Conservation (phyloP, 345 rosid species). For the Brassica nigra region DNA sequence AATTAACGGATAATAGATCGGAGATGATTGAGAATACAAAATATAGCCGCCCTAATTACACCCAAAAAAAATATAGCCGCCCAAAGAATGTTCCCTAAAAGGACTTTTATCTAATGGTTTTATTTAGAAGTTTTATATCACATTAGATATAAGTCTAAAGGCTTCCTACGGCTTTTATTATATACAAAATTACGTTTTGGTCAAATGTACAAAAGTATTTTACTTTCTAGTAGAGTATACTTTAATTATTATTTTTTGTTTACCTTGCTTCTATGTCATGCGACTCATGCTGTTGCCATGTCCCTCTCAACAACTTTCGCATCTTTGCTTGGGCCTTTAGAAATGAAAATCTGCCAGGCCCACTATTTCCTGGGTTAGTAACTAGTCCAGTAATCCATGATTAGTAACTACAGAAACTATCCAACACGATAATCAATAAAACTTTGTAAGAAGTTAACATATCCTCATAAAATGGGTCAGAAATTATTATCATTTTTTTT, state of each 20-base stretch:
- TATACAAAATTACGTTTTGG: constrained; percentile 22
- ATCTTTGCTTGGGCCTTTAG: constrained; percentile 12
- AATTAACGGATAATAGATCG: constrained; percentile 17
- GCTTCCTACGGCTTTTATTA: constrained; percentile 2
- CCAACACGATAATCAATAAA: not conserved
- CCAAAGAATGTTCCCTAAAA: not conserved
- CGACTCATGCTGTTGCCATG: constrained; percentile 12
- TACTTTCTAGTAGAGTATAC: constrained; percentile 23
- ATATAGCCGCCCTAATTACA: constrained; percentile 13
- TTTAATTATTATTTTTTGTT: not conserved
- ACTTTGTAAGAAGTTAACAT: not conserved
- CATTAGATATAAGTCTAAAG: not conserved
- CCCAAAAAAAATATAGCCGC: too few species aligned
- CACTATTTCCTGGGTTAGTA: not conserved
- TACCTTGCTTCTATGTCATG: constrained; percentile 7
- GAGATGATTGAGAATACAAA: constrained; percentile 2
- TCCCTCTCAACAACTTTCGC: constrained; percentile 2
- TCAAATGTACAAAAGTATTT: constrained; percentile 31
- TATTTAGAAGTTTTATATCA: not conserved
- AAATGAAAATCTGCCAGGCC: not conserved
- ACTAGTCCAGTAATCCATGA: not conserved
- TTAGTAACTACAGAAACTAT: not conserved
- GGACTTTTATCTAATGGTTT: constrained; percentile 1
- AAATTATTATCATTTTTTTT: not conserved
- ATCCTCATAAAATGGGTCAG: not conserved